A percentile compares a stretch with the other conserved stretches of the same genome.
Evolutionary conservation across 1,284 basidiomycete species (phyloP).

Genomic region (Stygiomarasmius scandens): DNA sequence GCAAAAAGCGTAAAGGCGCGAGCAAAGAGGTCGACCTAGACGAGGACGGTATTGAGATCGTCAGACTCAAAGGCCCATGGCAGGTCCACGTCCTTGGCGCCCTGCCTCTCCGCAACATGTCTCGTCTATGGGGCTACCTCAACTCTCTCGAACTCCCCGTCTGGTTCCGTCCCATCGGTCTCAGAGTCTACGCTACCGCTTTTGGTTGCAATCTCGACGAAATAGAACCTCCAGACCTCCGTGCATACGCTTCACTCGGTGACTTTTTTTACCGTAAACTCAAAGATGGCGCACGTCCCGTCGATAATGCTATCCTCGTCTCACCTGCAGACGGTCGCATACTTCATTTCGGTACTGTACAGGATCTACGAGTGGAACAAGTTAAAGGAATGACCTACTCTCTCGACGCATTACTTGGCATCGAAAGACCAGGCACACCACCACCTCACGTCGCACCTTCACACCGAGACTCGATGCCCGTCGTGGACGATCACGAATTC

Average conservation of each 20-base stretch:
- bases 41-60: conserved; percentile 67
- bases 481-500: conserved; percentile 86
- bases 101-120: conserved; percentile 91
- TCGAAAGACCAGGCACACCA: conserved; percentile 55
- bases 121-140: conserved; percentile 93
- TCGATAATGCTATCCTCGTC: conserved; percentile 80
- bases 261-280: conserved; percentile 95
- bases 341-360: conserved; percentile 90
- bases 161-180: conserved; percentile 91
- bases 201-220: conserved; percentile 97
- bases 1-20: conserved; percentile 50
- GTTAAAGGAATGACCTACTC: conserved; percentile 99
- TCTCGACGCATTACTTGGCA: conserved; percentile 88
- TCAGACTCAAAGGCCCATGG: conserved; percentile 91
- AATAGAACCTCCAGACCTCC: conserved; percentile 80
- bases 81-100: conserved; percentile 98
- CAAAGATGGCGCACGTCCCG: conserved; percentile 80
- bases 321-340: conserved; percentile 94
- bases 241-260: conserved; percentile 80
- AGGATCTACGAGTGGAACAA: conserved; percentile 87
- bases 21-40: conserved; percentile 80
- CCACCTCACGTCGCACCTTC: conserved; percentile 43
- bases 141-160: conserved; percentile 92
- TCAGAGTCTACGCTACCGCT: conserved; percentile 81
- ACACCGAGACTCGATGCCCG: conserved; percentile 51